Conservation (phyloP, 345 rosid genomes). For the Populus ilicifolia region DNA sequence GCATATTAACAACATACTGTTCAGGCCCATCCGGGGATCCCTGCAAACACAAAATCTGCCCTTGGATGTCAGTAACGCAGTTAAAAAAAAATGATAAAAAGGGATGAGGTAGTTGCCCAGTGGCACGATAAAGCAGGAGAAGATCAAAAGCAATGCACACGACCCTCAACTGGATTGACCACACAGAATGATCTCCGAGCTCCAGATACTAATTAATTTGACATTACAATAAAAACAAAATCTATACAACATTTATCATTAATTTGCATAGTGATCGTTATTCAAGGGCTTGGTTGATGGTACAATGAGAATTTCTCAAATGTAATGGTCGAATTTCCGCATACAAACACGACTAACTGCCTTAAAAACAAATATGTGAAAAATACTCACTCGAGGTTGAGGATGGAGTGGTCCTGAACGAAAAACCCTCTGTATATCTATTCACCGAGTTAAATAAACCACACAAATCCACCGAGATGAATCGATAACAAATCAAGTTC, state of each 20-base stretch:
- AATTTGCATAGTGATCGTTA: too few relatives aligned
- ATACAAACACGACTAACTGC: conserved; percentile 6
- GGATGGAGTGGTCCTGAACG: conserved; percentile 80
- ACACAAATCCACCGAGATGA: conserved; percentile 31
- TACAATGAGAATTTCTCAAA: too few relatives aligned
- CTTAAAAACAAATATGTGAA: not conserved
- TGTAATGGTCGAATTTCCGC: not conserved
- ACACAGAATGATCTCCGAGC: not conserved
- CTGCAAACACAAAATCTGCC: conserved; percentile 93
- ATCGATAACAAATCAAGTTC: not conserved
- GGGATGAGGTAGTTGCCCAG: not conserved
- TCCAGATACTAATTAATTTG: not conserved
- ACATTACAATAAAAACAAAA: not conserved
- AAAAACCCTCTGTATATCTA: conserved; percentile 80
- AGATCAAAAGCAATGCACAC: not conserved
- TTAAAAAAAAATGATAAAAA: not conserved
- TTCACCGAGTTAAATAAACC: conserved; percentile 31
- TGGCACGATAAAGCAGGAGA: not conserved
- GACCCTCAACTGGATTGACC: not conserved
- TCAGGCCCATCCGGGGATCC: conserved; percentile 97
- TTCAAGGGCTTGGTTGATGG: too few relatives aligned
- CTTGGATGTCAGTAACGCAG: conserved; percentile 17
- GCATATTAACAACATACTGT: conserved; percentile 54
- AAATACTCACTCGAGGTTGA: conserved; percentile 75
- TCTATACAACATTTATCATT: too few relatives aligned